phyloP scores from a whole-genome alignment of 1,139 yeast genomes.

The Nakaseomyces glabratus region DNA sequence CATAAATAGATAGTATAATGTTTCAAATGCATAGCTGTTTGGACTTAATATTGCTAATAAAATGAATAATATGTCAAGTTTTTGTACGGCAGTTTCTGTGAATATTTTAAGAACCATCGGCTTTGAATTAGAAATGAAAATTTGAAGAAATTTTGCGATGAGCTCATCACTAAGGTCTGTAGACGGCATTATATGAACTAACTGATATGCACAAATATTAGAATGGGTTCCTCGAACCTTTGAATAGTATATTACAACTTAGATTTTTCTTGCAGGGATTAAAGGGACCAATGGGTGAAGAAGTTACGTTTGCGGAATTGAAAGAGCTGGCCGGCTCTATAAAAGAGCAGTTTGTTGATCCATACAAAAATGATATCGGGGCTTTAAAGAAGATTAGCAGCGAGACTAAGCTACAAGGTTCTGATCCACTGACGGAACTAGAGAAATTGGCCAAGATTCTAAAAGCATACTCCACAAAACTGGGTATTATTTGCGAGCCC shows the following conservation, averaged over 20 bases:
- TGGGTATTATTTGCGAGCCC: slow-evolving; percentile 68
- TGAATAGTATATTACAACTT: background rate
- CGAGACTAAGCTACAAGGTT: slow-evolving; percentile 21
- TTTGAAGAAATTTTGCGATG: no score
- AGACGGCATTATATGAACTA: no score
- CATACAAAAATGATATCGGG: slow-evolving; percentile 15
- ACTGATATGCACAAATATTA: no score
- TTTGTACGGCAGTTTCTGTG: no score
- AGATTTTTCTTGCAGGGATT: background rate
- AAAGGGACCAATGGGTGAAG: no score
- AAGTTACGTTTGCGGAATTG: slow-evolving; percentile 9
- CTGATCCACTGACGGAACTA: slow-evolving; percentile 47
- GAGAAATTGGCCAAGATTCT: slow-evolving; percentile 49
- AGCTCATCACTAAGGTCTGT: no score
- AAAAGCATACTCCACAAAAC: slow-evolving; percentile 72
- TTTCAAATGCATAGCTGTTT: no score
- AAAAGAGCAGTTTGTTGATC: slow-evolving; percentile 17
- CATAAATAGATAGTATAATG: slow-evolving; percentile 1
- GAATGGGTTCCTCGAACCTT: no score
- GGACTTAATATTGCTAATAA: no score
- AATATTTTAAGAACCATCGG: no score
- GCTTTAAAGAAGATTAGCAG: slow-evolving; percentile 19
- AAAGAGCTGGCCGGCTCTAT: slow-evolving; percentile 14
- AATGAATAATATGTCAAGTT: no score
- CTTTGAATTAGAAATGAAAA: no score